Percentiles rank a stretch among this genome's conserved stretches.
Evolutionary conservation across 257 asterid species (phyloP).

Genomic region (Datura wrightii): DNA sequence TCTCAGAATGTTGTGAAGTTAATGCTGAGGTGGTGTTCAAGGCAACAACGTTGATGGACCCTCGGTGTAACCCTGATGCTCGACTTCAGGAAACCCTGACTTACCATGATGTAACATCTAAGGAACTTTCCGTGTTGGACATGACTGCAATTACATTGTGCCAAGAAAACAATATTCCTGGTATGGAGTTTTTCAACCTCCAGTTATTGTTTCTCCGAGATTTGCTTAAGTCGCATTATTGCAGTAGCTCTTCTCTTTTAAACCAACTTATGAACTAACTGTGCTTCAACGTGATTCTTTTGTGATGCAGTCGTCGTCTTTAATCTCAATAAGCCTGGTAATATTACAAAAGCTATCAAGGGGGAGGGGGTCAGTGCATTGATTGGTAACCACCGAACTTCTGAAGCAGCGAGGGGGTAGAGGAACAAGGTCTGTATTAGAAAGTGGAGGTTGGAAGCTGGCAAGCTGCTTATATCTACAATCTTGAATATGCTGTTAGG

Average conservation of each 20-base stretch:
- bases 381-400: conserved; percentile 60
- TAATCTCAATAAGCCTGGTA: conserved; percentile 77
- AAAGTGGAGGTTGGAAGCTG: conserved; percentile 40
- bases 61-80: conserved; percentile 70
- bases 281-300: conserved; percentile 27
- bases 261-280: not conserved
- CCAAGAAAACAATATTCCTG: conserved; percentile 96
- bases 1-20: conserved; percentile 47
- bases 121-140: conserved; percentile 92
- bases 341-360: conserved; percentile 74
- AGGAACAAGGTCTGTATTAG: conserved; percentile 30
- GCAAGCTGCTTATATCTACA: conserved; percentile 50
- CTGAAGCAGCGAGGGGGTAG: conserved; percentile 44
- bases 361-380: conserved; percentile 81
- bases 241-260: not conserved
- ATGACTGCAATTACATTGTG: conserved; percentile 91
- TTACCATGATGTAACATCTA: conserved; percentile 78
- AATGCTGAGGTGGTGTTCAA: conserved; percentile 95
- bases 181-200: conserved; percentile 44
- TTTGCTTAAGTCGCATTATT: no score
- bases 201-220: no score
- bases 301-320: conserved; percentile 76
- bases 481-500: conserved; percentile 36
- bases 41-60: conserved; percentile 94
- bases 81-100: conserved; percentile 67